Evolutionary conservation across 495 filamentous ascomycete genomes (phyloP).

Genomic region (Aspergillus incahuasiensis): DNA sequence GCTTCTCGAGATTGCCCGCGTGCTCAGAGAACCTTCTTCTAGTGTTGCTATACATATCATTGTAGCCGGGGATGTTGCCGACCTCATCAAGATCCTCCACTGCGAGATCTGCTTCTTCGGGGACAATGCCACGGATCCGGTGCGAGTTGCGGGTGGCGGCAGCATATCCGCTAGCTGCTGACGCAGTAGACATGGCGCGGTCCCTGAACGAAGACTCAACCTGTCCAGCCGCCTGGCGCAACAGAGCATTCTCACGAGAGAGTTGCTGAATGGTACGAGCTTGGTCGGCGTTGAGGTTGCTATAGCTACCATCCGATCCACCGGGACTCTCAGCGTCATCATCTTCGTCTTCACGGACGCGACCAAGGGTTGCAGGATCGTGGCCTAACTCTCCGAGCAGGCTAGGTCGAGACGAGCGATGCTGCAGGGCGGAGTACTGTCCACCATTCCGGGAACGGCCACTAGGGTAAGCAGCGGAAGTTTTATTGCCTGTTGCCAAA

Average conservation of each 20-base stretch:
- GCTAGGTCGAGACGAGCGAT: conserved; percentile 80
- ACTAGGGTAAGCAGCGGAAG: conserved; percentile 37
- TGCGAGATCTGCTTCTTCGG: conserved; percentile 66
- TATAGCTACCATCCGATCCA: conserved; percentile 56
- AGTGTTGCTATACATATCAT: conserved; percentile 36
- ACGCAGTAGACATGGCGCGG: conserved; percentile 52
- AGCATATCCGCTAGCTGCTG: conserved; percentile 35
- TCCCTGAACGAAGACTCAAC: conserved; percentile 59
- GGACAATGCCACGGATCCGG: conserved; percentile 57
- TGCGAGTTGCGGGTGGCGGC: conserved; percentile 52
- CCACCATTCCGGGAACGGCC: conserved; percentile 46
- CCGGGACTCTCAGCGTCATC: conserved; percentile 65
- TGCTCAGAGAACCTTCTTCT: conserved; percentile 62
- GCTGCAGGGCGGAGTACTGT: conserved; percentile 65
- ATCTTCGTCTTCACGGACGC: conserved; percentile 78
- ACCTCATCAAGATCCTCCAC: conserved; percentile 66
- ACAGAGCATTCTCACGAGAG: conserved; percentile 64
- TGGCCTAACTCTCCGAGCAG: conserved; percentile 75
- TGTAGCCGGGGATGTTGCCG: conserved; percentile 51
- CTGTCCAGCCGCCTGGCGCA: conserved; percentile 59
- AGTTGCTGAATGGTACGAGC: conserved; percentile 71
- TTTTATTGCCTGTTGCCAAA: conserved; percentile 37
- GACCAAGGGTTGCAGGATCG: conserved; percentile 65
- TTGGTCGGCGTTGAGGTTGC: conserved; percentile 50
- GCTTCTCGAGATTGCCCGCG: conserved; percentile 47